Percentiles rank a stretch among this genome's conserved stretches.
Conservation (phyloP, 106 monocot genomes). For the Acanthochlamys bracteata region DNA sequence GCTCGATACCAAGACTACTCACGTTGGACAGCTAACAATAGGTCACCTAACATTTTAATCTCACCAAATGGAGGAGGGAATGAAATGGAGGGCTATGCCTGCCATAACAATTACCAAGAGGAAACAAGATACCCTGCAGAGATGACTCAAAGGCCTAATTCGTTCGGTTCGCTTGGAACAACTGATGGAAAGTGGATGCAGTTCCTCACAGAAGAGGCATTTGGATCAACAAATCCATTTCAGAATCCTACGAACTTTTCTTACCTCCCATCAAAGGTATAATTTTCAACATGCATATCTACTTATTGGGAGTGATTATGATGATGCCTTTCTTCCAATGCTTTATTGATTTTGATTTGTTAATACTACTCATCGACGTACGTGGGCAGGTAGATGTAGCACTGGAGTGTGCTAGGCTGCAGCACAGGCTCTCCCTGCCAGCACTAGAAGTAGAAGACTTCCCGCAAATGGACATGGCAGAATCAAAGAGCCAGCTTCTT, state of each 20-base stretch:
- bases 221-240: constrained; percentile 17
- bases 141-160: constrained; percentile 2
- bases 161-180: constrained; percentile 3
- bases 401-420: constrained; percentile 77
- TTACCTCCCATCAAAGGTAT: constrained; percentile 71
- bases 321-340: neutral
- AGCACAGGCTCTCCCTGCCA: constrained; percentile 70
- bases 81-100: constrained; percentile 28
- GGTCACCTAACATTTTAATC: constrained; percentile 28
- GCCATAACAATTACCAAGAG: constrained; percentile 1
- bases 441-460: constrained; percentile 64
- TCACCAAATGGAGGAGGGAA: constrained; percentile 40
- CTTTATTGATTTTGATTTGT: no score
- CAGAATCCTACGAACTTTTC: constrained; percentile 26
- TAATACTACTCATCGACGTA: no score
- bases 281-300: neutral
- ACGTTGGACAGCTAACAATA: constrained; percentile 26
- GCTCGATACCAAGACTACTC: constrained; percentile 26
- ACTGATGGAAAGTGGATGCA: constrained; percentile 66
- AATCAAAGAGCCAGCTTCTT: constrained; percentile 24
- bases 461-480: constrained; percentile 25
- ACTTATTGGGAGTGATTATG: neutral
- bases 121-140: constrained; percentile 6
- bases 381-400: constrained; percentile 64
- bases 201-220: constrained; percentile 50